A percentile compares a stretch with the other conserved stretches of the same genome.
Conservation (phyloP, 108 stramenopile genomes). For the Stephanodiscus minutulus region DNA sequence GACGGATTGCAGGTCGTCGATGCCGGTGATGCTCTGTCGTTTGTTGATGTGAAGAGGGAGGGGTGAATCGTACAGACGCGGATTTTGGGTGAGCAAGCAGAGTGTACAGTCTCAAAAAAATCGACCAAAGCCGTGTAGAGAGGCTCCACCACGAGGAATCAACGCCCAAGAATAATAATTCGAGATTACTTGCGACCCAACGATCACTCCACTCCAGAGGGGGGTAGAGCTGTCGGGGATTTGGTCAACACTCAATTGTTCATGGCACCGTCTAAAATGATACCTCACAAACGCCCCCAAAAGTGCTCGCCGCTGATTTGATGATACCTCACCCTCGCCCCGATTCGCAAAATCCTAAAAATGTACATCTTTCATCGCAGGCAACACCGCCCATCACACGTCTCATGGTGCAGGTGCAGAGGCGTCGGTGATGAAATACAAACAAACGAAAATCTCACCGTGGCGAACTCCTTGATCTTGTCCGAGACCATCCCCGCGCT, state of each 20-base stretch:
- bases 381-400: too few relatives aligned
- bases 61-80: neutral
- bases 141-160: neutral
- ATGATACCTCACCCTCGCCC: neutral
- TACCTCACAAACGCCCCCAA: too few relatives aligned
- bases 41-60: neutral
- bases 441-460: conserved; percentile 53
- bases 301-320: too few relatives aligned
- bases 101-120: neutral
- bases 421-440: neutral
- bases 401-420: too few relatives aligned
- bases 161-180: neutral
- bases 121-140: neutral
- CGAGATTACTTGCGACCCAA: too few relatives aligned
- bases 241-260: too few relatives aligned
- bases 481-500: conserved; percentile 76
- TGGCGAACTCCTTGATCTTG: conserved; percentile 81
- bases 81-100: conserved; percentile 1
- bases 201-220: too few relatives aligned
- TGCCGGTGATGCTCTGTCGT: conserved; percentile 67
- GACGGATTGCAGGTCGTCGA: conserved; percentile 90
- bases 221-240: too few relatives aligned
- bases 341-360: too few relatives aligned
- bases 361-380: too few relatives aligned
- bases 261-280: too few relatives aligned